Evolutionary conservation across 257 asterid species (phyloP).

Genomic region (Solanum piurae): DNA sequence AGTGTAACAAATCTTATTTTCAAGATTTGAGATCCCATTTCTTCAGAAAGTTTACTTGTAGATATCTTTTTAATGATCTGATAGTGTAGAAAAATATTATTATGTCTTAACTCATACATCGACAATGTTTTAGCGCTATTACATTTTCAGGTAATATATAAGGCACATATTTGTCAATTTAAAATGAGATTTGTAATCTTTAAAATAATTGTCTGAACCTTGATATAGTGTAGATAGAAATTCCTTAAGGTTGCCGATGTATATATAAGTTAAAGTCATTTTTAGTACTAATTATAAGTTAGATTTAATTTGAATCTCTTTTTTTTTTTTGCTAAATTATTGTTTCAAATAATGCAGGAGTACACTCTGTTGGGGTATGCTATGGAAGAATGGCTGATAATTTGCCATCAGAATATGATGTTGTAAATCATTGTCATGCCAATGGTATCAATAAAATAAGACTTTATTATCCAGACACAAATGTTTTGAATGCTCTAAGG

Average conservation of each 20-base stretch:
- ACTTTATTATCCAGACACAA: conserved; percentile 27
- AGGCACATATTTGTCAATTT: too few species aligned
- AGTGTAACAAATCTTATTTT: not conserved
- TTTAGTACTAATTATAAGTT: not conserved
- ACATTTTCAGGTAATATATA: too few species aligned
- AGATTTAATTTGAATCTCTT: not conserved
- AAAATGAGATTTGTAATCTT: not conserved
- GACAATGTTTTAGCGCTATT: too few species aligned
- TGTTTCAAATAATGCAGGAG: conserved; percentile 13
- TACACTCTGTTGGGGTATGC: conserved; percentile 26
- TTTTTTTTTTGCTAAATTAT: not conserved
- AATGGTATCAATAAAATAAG: conserved; percentile 29
- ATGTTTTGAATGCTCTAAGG: conserved; percentile 20
- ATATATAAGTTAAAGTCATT: not conserved
- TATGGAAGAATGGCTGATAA: conserved; percentile 21
- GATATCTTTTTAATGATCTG: not conserved
- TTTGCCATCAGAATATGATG: conserved; percentile 18
- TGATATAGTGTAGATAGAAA: not conserved
- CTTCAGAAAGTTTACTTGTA: not conserved
- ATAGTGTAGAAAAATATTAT: not conserved
- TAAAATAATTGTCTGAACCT: not conserved
- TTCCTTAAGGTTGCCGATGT: not conserved
- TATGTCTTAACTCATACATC: not conserved
- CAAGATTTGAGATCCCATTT: not conserved
- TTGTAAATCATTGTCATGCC: conserved; percentile 20